Evolutionary conservation across 1,284 basidiomycete species (phyloP).

Genomic region (Cronartium ribicola): DNA sequence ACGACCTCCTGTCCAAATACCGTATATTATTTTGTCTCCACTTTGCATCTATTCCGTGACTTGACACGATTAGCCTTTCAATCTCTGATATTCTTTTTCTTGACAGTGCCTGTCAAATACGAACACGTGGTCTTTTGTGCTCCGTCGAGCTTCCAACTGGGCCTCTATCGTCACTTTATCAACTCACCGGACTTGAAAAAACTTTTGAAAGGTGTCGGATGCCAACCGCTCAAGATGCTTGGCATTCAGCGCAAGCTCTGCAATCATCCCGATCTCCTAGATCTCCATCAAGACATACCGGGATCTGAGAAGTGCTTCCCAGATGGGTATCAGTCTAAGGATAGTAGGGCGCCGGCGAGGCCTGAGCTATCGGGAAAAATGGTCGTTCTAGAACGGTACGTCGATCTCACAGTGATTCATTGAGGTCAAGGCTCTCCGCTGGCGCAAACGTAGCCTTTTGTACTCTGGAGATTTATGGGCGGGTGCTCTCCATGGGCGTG

Average conservation of each 20-base stretch:
- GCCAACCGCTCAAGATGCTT: slow-evolving; percentile 95
- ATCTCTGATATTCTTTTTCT: not conserved
- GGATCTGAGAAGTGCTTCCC: slow-evolving; percentile 82
- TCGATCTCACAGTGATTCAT: not conserved
- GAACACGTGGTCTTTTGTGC: slow-evolving; percentile 98
- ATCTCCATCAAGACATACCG: slow-evolving; percentile 77
- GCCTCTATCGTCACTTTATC: slow-evolving; percentile 88
- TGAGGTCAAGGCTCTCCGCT: too few relatives aligned
- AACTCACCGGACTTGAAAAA: slow-evolving; percentile 90
- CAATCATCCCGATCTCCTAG: slow-evolving; percentile 91
- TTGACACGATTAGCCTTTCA: not conserved
- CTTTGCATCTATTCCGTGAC: not conserved
- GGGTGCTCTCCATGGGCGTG: too few relatives aligned
- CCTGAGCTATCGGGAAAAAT: slow-evolving; percentile 75
- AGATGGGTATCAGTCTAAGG: slow-evolving; percentile 65
- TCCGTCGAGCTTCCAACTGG: slow-evolving; percentile 79
- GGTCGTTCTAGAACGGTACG: slow-evolving; percentile 79
- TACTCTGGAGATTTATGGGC: too few relatives aligned
- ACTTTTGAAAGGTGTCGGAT: slow-evolving; percentile 79
- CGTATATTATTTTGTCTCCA: slow-evolving; percentile 57
- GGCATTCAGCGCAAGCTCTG: slow-evolving; percentile 94
- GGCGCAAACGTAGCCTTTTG: too few relatives aligned
- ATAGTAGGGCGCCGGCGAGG: slow-evolving; percentile 52
- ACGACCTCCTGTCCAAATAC: slow-evolving; percentile 95
- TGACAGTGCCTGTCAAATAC: slow-evolving; percentile 91